These are phyloP conservation scores for Phytophthora ohioensis DNA, from an alignment of 352 stramenopile species.

Conservation along the genomic window DNA sequence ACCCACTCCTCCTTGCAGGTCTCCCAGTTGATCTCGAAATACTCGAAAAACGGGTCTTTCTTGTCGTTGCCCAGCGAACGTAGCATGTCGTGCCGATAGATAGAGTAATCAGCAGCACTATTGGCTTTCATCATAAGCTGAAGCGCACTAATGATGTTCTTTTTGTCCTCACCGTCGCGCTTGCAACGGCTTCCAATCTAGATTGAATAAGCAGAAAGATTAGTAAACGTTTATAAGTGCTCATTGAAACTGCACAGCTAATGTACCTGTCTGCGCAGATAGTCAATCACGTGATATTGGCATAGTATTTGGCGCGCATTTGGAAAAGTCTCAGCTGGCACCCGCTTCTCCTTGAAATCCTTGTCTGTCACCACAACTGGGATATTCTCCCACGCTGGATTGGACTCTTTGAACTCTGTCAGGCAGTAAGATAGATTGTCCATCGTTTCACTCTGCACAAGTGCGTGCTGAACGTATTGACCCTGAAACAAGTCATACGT, in stretches of 20 bases:
- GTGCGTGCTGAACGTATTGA: conserved; percentile 17
- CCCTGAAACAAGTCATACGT: background rate
- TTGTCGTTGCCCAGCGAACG: conserved; percentile 9
- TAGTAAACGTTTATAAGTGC: too few species aligned
- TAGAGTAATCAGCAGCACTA: conserved; percentile 3
- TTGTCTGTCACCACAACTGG: conserved; percentile 21
- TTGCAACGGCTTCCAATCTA: conserved; percentile 13
- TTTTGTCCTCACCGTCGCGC: background rate
- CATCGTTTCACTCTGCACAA: background rate
- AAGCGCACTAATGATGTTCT: background rate
- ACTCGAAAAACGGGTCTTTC: conserved; percentile 2
- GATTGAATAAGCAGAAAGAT: background rate
- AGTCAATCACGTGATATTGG: conserved; percentile 19
- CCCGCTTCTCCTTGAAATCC: conserved; percentile 21
- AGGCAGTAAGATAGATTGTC: background rate
- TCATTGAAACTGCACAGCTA: background rate
- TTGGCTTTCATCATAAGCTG: conserved; percentile 14
- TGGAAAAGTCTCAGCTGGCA: conserved; percentile 14
- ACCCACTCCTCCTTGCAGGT: conserved; percentile 23
- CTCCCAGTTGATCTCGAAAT: conserved; percentile 19
- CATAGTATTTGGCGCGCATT: conserved; percentile 17
- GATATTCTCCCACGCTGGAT: conserved; percentile 8
- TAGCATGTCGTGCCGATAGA: conserved; percentile 1
- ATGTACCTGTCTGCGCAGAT: conserved; percentile 11
- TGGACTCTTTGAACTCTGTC: conserved; percentile 6